phyloP scores from a whole-genome alignment of 2,329 filamentous ascomycete genomes.

The Dactylellina drechsleri region DNA sequence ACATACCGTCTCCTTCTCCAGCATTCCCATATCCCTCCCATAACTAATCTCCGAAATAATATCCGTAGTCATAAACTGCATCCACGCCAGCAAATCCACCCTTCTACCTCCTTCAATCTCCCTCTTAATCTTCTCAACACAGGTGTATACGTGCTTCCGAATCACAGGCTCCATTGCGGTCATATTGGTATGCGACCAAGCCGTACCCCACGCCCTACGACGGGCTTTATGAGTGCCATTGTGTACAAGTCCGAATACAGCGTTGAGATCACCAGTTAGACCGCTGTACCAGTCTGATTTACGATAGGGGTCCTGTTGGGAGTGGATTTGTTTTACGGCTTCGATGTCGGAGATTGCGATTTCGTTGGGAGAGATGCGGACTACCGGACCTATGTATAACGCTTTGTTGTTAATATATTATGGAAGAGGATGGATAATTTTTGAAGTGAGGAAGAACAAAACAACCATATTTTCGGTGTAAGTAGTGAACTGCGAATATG shows the following conservation, averaged over 20 bases:
- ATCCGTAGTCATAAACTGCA: slow-evolving; percentile 24
- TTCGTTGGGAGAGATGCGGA: slow-evolving; percentile 39
- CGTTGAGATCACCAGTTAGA: slow-evolving; percentile 1
- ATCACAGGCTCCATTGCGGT: slow-evolving; percentile 18
- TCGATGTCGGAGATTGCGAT: slow-evolving; percentile 11
- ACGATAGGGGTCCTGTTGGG: slow-evolving; percentile 3
- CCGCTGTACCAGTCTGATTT: slow-evolving; percentile 25
- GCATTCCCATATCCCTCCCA: slow-evolving; percentile 31
- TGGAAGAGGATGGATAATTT: too few species aligned
- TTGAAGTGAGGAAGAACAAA: too few species aligned
- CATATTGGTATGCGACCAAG: slow-evolving; percentile 19
- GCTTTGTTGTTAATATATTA: too few species aligned
- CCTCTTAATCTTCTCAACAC: slow-evolving; percentile 13
- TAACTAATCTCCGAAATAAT: slow-evolving; percentile 21
- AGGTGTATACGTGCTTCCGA: slow-evolving; percentile 1
- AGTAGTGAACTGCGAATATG: slow-evolving; percentile 17
- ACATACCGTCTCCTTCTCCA: slow-evolving; percentile 17
- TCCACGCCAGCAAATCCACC: slow-evolving; percentile 21
- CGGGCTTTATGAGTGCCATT: slow-evolving; percentile 1
- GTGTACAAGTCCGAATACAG: not conserved
- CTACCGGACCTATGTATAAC: slow-evolving; percentile 5
- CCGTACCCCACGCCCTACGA: slow-evolving; percentile 8
- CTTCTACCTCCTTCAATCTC: not conserved
- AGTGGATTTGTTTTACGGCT: slow-evolving; percentile 17
- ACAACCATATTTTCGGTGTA: slow-evolving; percentile 31